A percentile compares a stretch with the other conserved stretches of the same genome.
These are phyloP conservation scores for Aspergillus novofumigatus DNA, from an alignment of 2,329 filamentous ascomycete genomes.

Conservation along the genomic window DNA sequence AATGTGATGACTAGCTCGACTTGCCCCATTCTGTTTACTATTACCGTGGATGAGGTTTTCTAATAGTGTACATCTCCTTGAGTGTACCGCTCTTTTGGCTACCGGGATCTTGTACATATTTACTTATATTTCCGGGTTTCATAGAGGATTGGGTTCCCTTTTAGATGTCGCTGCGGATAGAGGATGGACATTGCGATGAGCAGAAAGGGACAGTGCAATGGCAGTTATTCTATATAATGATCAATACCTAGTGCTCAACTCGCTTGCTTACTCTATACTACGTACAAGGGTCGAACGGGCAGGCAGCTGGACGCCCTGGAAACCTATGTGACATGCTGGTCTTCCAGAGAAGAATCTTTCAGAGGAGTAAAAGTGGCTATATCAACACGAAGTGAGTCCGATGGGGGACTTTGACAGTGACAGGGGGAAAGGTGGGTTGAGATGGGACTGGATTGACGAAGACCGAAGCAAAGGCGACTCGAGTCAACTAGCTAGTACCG, in stretches of 20 bases:
- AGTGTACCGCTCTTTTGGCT: neutral
- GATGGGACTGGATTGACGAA: slow-evolving; percentile 6
- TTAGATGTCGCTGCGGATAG: neutral
- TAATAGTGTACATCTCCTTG: slow-evolving; percentile 3
- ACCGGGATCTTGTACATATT: neutral
- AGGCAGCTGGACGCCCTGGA: neutral
- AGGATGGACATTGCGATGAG: neutral
- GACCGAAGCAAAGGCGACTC: slow-evolving; percentile 6
- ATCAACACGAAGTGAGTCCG: neutral
- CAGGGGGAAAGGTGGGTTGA: no score
- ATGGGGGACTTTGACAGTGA: neutral
- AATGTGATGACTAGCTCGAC: slow-evolving; percentile 33
- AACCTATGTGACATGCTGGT: neutral
- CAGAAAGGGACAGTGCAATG: neutral
- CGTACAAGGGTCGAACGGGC: slow-evolving; percentile 5
- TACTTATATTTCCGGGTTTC: neutral
- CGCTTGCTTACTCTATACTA: slow-evolving; percentile 8
- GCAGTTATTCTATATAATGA: neutral
- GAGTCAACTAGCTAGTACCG: slow-evolving; percentile 65
- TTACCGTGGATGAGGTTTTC: neutral
- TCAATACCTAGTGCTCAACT: neutral
- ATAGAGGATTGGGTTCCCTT: neutral
- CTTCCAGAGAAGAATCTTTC: neutral
- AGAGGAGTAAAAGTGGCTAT: neutral
- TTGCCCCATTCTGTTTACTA: no score